Base-by-base conservation (phyloP, 495 filamentous ascomycete genomes). In the Penicillium bovifimosum region DNA sequence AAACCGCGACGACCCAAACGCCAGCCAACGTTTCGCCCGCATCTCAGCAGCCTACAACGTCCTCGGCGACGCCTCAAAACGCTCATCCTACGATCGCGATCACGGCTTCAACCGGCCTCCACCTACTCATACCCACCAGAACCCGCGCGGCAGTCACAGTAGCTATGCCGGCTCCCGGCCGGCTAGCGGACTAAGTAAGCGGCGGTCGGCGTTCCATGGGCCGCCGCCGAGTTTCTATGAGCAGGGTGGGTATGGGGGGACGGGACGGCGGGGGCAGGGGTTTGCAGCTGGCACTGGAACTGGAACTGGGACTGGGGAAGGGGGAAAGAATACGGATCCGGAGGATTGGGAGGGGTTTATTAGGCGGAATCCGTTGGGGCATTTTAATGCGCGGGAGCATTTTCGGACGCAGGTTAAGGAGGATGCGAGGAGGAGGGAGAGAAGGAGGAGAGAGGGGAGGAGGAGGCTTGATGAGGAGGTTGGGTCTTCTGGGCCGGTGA, bases 161-260 rank as follows among this genome's bases (percentile, higher is more conserved):
- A 59, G 53, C 18, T 77, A 75, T 28, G 73, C 82, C 4, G 87
- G 88, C 10, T 87, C 86, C 0, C 77, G 90, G 2, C 86, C 89
- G 0, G 80, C 90, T 0, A 87, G 83, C 24, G 93, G 95, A 1
- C 73, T 98, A 5, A 90, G 85, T 63, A 77, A 86, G 38, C 80
- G 93, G 11, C 77, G 89, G 0, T 76, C 82, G 0, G 73, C 84
- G 2, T 95, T 91, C 69, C 79, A 76, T 1, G 93, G 93, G 0
- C 91, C 93, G 8, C 92, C 93, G 50, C 92, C 93, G 0, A 86
- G 81, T 54, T 98, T 96, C 68, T 96, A 86, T 65, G 76, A 81
- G 14, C 82, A 78, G 47, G 91, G 90, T 1, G 91, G 89, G 28
- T 76, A 70, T 53, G 74, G 73, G 17, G 39, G 7, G 5, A 56